Evolutionary conservation across 176 grass and related monocot genomes (phyloP), one percentile per base, ranked within the genome.

Genomic region (Hordeum vulgare): DNA sequence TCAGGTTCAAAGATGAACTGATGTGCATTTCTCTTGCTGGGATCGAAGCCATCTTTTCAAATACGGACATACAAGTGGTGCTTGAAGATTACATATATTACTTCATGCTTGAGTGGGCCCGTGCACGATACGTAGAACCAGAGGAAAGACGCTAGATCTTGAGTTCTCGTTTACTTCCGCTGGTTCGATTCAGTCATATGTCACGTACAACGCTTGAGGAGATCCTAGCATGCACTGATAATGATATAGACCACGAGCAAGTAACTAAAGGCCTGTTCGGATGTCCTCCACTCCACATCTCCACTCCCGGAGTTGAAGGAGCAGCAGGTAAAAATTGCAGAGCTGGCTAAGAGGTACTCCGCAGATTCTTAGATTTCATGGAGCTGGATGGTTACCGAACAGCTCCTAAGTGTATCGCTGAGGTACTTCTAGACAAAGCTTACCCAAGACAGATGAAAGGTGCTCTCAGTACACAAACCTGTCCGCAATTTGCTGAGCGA

Each of bases 61-160:
- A 84, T 67, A 89, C 91, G 68, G 94, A 97, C 20, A 81, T 97
- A 42, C 94, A 91, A 40, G 89, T 97, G 51, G 84, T 78, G 20
- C 84, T 81, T 34, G 94, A 97, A 77, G 82, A 97, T 89, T 67
- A 79, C 28, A 69, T 97, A 73, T 97, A 87, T 36, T 89, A 91
- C 40, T 93, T 93, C 58, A 72, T 97, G 63, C 67, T 97, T 11
- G 91, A 82, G 72, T 97, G 94, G 91, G 89, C 79, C 62, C 84
- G 85, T 11, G 18, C 67, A 0, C 78, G 88, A 49, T 94, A 91
- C 87, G 78, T 82, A 11, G 86, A 83, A 20, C 68, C 31, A 10
- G 94, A 97, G 36, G 94, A 94, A 82, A 84, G 94, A 7, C 85
- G 85, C 21, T 71, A 94, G 26, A 80, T 97, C 45, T 73, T 97